A percentile compares a stretch with the other conserved stretches of the same genome.
phyloP scores from a whole-genome alignment of 306 rosid genomes.

The Sphenostylis stenocarpa region DNA sequence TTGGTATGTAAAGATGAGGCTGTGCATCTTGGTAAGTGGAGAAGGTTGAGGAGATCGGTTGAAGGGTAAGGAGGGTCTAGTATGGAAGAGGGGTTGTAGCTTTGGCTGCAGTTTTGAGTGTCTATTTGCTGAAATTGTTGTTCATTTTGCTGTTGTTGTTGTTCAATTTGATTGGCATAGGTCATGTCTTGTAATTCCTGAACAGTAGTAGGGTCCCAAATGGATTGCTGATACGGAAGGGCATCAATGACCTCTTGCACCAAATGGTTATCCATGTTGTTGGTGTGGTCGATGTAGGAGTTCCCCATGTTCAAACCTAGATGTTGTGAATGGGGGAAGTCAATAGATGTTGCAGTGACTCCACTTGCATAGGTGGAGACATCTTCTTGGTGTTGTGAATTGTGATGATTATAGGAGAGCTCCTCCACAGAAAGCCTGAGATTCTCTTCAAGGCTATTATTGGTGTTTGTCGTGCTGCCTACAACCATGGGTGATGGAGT shows the following conservation, averaged over 20 bases:
- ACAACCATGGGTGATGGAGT: conserved; percentile 31
- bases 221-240: conserved; percentile 38
- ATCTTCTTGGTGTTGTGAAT: conserved; percentile 37
- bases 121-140: conserved; percentile 57
- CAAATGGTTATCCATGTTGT: conserved; percentile 33
- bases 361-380: conserved; percentile 30
- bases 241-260: conserved; percentile 40
- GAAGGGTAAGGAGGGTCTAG: conserved; percentile 50
- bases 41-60: conserved; percentile 74
- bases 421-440: conserved; percentile 57
- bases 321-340: conserved; percentile 46
- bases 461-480: conserved; percentile 22
- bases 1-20: conserved; percentile 54
- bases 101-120: conserved; percentile 36
- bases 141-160: conserved; percentile 34
- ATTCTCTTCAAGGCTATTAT: conserved; percentile 47
- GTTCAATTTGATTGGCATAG: conserved; percentile 36
- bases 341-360: conserved; percentile 37
- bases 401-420: conserved; percentile 48
- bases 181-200: conserved; percentile 51
- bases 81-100: conserved; percentile 34
- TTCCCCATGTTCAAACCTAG: conserved; percentile 47
- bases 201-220: conserved; percentile 49
- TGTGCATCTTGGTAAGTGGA: conserved; percentile 75
- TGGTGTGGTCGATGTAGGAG: conserved; percentile 30